phyloP scores from a whole-genome alignment of 345 rosid genomes.

The Euphorbia lathyris region DNA sequence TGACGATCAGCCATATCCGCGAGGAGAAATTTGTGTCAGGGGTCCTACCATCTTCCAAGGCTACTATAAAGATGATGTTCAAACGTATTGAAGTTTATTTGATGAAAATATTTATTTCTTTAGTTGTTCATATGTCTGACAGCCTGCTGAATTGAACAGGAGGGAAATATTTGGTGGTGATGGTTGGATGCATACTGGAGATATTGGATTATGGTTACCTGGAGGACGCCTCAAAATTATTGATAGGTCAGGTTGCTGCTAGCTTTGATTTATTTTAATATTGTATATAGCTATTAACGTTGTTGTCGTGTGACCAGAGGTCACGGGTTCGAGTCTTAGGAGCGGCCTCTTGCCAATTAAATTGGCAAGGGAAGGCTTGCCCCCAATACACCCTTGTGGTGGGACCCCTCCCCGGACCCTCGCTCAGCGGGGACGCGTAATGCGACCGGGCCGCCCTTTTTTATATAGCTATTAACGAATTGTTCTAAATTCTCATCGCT shows the following conservation, averaged over 20 bases:
- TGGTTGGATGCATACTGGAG: slow-evolving; percentile 48
- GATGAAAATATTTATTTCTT: slow-evolving; percentile 2
- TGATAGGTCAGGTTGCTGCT: slow-evolving; percentile 26
- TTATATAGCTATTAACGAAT: too few relatives aligned
- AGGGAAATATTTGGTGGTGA: slow-evolving; percentile 42
- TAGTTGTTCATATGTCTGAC: slow-evolving; percentile 13
- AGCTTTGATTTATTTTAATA: neutral
- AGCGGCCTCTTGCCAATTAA: too few relatives aligned
- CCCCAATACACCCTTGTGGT: too few relatives aligned
- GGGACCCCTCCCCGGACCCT: too few relatives aligned
- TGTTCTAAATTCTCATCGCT: neutral
- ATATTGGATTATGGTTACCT: slow-evolving; percentile 44
- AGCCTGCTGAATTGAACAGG: slow-evolving; percentile 30
- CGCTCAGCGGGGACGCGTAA: too few relatives aligned
- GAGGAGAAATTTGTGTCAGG: slow-evolving; percentile 90
- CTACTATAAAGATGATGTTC: slow-evolving; percentile 78
- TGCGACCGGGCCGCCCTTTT: too few relatives aligned
- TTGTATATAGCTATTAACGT: neutral
- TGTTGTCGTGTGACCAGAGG: too few relatives aligned
- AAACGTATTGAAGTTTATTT: slow-evolving; percentile 47
- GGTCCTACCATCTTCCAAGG: slow-evolving; percentile 84
- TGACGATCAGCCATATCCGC: slow-evolving; percentile 84
- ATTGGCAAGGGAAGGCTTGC: too few relatives aligned
- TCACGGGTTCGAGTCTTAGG: too few relatives aligned
- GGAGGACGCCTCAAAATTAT: slow-evolving; percentile 51